Evolutionary conservation across 23 red algal species (phyloP).

Genomic region (Gracilaria vermiculophylla): DNA sequence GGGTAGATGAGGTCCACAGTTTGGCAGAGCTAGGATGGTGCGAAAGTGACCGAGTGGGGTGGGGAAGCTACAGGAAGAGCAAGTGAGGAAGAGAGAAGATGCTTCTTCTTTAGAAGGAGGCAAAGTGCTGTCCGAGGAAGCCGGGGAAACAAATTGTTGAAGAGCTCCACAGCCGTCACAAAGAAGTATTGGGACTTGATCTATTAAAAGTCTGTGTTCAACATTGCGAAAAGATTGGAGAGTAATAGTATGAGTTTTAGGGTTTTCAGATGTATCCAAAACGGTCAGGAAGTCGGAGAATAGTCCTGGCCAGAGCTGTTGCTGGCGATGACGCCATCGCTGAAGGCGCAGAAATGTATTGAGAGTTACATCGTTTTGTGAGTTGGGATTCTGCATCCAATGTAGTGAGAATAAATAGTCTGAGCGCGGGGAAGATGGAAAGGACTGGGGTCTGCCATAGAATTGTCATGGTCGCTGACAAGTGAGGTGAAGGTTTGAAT

Average conservation of each 20-base stretch:
- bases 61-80: background rate
- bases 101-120: constrained; percentile 21
- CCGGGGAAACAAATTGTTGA: background rate
- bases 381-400: constrained; percentile 57
- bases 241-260: background rate
- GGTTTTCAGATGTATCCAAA: background rate
- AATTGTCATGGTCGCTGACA: no score
- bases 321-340: constrained; percentile 34
- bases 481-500: no score
- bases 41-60: constrained; percentile 28
- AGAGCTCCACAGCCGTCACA: constrained; percentile 37
- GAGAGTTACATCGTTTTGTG: constrained; percentile 40
- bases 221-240: constrained; percentile 20
- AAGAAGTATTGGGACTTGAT: background rate
- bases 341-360: background rate
- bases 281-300: constrained; percentile 8
- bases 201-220: constrained; percentile 1
- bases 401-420: background rate
- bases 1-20: constrained; percentile 3
- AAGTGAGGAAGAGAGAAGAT: background rate
- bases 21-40: background rate
- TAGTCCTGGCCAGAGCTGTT: constrained; percentile 3
- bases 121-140: constrained; percentile 14
- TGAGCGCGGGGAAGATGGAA: background rate
- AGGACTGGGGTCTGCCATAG: no score